A percentile compares a stretch with the other conserved stretches of the same genome.
These are phyloP conservation scores for Chaetomium cochliodes DNA, from an alignment of 495 filamentous ascomycete species.

Conservation along the genomic window DNA sequence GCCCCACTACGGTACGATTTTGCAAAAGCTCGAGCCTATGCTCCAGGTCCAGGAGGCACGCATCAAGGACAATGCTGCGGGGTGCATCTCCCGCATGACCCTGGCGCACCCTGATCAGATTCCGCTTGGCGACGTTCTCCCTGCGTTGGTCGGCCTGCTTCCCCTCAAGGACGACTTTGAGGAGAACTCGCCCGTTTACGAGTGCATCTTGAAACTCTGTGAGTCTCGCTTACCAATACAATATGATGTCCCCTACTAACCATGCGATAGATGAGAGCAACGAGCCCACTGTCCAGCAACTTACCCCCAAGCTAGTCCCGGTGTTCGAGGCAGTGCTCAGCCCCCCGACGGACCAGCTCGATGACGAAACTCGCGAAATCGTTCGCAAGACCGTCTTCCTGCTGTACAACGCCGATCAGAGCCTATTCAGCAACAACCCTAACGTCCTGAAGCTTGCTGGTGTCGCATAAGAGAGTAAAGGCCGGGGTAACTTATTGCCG, in stretches of 20 bases:
- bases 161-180: conserved; percentile 93
- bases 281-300: conserved; percentile 67
- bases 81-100: conserved; percentile 91
- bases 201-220: conserved; percentile 85
- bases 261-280: conserved; percentile 60
- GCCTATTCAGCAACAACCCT: conserved; percentile 34
- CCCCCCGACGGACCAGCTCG: conserved; percentile 79
- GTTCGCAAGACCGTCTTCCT: conserved; percentile 31
- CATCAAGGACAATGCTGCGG: conserved; percentile 88
- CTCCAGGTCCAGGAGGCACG: conserved; percentile 71
- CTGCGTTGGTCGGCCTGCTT: conserved; percentile 71
- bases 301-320: conserved; percentile 75
- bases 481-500: not conserved
- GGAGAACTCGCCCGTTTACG: conserved; percentile 90
- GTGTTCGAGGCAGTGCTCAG: conserved; percentile 78
- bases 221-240: conserved; percentile 39
- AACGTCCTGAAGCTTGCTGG: conserved; percentile 37
- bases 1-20: conserved; percentile 70
- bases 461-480: conserved; percentile 20
- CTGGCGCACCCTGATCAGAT: conserved; percentile 74
- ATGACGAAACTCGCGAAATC: conserved; percentile 66
- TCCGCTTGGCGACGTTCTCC: conserved; percentile 76
- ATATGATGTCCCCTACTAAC: conserved; percentile 15
- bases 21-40: conserved; percentile 79
- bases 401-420: conserved; percentile 35